Evolutionary conservation across 2,329 filamentous ascomycete genomes (phyloP).

Genomic region (Parascedosporium putredinis): DNA sequence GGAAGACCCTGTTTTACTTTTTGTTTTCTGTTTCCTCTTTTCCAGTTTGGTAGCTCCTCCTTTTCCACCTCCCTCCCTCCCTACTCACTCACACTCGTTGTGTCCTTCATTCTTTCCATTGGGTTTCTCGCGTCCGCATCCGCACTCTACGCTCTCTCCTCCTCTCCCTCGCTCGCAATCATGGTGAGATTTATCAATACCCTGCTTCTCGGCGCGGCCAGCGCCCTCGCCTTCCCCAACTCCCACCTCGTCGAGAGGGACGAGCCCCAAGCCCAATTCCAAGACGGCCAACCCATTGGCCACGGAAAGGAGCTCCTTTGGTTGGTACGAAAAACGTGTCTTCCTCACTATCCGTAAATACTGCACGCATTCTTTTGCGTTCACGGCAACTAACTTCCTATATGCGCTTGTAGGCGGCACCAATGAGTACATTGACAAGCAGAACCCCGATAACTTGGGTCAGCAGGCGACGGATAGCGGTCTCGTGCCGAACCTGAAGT

Average conservation of each 20-base stretch:
- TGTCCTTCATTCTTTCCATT: not conserved
- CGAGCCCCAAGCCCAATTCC: slow-evolving; percentile 24
- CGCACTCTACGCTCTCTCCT: not conserved
- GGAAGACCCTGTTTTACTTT: no score
- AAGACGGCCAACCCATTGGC: slow-evolving; percentile 43
- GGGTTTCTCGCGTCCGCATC: not conserved
- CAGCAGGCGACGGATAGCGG: slow-evolving; percentile 52
- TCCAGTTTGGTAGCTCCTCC: no score
- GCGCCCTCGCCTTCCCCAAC: not conserved
- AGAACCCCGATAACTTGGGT: slow-evolving; percentile 55
- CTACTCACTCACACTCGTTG: not conserved
- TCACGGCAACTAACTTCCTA: no score
- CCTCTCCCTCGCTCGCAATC: not conserved
- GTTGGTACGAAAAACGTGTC: no score
- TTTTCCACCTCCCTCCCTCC: no score
- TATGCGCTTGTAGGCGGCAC: slow-evolving; percentile 58
- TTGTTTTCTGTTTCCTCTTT: no score
- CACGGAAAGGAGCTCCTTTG: slow-evolving; percentile 46
- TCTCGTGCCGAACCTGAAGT: slow-evolving; percentile 55
- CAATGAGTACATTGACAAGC: slow-evolving; percentile 47
- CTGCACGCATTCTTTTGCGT: no score
- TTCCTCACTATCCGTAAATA: no score
- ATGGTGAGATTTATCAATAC: not conserved
- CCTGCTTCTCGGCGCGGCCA: not conserved
- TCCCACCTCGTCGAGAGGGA: not conserved